Evolutionary conservation across 2,329 filamentous ascomycete species (phyloP).

Genomic region (Thermomyces lanuginosus): DNA sequence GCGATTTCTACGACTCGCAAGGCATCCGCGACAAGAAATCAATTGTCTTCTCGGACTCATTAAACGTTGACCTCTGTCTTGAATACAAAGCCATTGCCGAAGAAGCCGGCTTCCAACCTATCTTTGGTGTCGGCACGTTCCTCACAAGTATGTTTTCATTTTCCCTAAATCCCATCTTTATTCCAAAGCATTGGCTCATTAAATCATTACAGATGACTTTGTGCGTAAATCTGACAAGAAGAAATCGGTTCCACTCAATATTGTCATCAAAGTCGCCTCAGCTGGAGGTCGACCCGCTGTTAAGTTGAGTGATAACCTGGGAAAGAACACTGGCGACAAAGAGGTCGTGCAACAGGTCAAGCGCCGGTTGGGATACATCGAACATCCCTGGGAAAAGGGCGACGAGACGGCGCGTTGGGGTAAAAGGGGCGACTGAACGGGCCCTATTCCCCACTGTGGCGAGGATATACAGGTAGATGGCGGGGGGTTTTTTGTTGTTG

Average conservation of each 20-base stretch:
- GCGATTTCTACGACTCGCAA: conserved; percentile 60
- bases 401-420: conserved; percentile 78
- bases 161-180: background rate
- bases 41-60: conserved; percentile 88
- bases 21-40: conserved; percentile 67
- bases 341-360: conserved; percentile 70
- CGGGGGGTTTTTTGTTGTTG: too few species aligned
- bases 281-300: conserved; percentile 67
- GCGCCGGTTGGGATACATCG: conserved; percentile 65
- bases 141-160: conserved; percentile 49
- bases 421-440: conserved; percentile 7
- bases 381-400: conserved; percentile 66
- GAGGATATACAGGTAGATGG: too few species aligned
- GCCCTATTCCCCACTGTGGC: too few species aligned
- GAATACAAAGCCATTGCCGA: conserved; percentile 79
- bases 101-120: conserved; percentile 61
- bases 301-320: conserved; percentile 81
- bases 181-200: background rate
- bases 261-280: conserved; percentile 90
- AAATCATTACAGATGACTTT: conserved; percentile 52
- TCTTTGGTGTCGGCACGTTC: conserved; percentile 89
- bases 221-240: conserved; percentile 51
- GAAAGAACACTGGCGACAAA: conserved; percentile 87
- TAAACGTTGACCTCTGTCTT: conserved; percentile 79
- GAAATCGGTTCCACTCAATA: conserved; percentile 86